phyloP scores from a whole-genome alignment of 495 filamentous ascomycete genomes.

The Jackrogersella multiformis region DNA sequence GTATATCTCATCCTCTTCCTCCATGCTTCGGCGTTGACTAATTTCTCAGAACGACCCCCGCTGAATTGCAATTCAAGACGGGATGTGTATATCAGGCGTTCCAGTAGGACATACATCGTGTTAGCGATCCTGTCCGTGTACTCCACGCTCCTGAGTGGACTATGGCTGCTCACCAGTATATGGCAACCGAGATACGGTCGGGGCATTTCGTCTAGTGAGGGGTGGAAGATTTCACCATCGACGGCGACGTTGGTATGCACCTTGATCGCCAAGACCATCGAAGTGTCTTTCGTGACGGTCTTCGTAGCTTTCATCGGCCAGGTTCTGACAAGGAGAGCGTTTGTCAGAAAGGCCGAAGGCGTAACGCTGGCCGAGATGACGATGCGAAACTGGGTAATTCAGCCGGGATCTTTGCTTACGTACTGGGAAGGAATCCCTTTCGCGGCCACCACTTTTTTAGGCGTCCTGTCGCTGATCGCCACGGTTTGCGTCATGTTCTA shows the following conservation, averaged over 20 bases:
- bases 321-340: slow-evolving; percentile 70
- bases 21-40: background rate
- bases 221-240: slow-evolving; percentile 59
- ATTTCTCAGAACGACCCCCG: slow-evolving; percentile 22
- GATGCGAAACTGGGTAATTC: slow-evolving; percentile 65
- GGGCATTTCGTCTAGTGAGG: slow-evolving; percentile 56
- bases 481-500: slow-evolving; percentile 73
- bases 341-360: slow-evolving; percentile 63
- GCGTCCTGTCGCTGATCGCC: slow-evolving; percentile 64
- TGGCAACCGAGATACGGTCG: slow-evolving; percentile 67
- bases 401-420: slow-evolving; percentile 69
- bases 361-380: slow-evolving; percentile 77
- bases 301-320: slow-evolving; percentile 80
- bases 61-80: slow-evolving; percentile 45
- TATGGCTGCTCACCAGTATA: slow-evolving; percentile 69
- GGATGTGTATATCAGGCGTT: slow-evolving; percentile 51
- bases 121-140: slow-evolving; percentile 70
- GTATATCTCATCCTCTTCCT: slow-evolving; percentile 5
- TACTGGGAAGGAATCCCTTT: slow-evolving; percentile 69
- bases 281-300: slow-evolving; percentile 79
- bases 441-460: slow-evolving; percentile 67
- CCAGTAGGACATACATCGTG: slow-evolving; percentile 66
- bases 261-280: slow-evolving; percentile 75
- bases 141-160: slow-evolving; percentile 70
- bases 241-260: slow-evolving; percentile 70